A percentile compares a stretch with the other conserved stretches of the same genome.
Conservation (phyloP, 441 rosid species). For the Aleurites moluccanus region DNA sequence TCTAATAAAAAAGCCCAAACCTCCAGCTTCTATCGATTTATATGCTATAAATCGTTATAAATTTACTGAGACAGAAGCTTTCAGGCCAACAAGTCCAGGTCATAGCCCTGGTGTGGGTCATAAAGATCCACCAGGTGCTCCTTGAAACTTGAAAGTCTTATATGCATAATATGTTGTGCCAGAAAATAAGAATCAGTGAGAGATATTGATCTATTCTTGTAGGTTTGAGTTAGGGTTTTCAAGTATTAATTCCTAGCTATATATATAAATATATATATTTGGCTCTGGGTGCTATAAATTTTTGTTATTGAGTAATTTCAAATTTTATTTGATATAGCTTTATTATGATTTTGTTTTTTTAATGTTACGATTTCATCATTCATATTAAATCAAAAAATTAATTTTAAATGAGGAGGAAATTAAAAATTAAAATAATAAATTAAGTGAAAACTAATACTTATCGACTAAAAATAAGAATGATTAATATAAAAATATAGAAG, state of each 20-base stretch:
- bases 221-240: background rate
- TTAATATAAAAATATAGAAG: no score
- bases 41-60: constrained; percentile 39
- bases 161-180: background rate
- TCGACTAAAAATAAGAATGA: no score
- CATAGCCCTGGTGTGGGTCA: constrained; percentile 69
- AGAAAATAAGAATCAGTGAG: background rate
- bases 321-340: no score
- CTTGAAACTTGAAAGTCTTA: constrained; percentile 10
- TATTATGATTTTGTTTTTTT: no score
- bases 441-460: no score
- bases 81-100: constrained; percentile 57
- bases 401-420: no score
- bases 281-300: background rate
- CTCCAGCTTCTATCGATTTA: constrained; percentile 31
- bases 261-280: no score
- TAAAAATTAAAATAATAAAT: no score
- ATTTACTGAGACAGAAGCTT: constrained; percentile 39
- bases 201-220: background rate
- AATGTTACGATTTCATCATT: no score
- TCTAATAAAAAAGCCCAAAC: constrained; percentile 11
- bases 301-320: background rate
- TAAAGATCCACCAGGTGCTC: constrained; percentile 36
- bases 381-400: no score
- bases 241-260: background rate